A percentile compares a stretch with the other conserved stretches of the same genome.
These are phyloP conservation scores for Verticillium zaregamsianum DNA, from an alignment of 2,329 filamentous ascomycete species.

Conservation along the genomic window DNA sequence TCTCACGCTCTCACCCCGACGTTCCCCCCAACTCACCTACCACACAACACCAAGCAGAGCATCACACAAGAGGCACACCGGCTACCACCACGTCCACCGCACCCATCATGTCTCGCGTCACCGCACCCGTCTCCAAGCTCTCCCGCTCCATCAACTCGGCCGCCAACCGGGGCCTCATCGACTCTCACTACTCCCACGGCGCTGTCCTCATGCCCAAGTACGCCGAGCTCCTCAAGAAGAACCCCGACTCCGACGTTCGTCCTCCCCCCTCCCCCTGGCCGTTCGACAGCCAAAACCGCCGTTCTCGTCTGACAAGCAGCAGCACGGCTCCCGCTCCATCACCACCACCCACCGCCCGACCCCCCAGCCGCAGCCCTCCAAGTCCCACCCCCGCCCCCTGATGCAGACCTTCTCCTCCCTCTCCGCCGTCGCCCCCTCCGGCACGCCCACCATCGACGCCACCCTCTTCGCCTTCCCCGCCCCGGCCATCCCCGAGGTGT, in stretches of 20 bases:
- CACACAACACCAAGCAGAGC: not conserved
- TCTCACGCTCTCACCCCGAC: not conserved
- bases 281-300: not conserved
- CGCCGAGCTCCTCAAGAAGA: slow-evolving; percentile 37
- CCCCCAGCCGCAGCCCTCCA: slow-evolving; percentile 32
- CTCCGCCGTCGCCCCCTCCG: slow-evolving; percentile 25
- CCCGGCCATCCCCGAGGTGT: slow-evolving; percentile 25
- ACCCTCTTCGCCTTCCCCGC: slow-evolving; percentile 46
- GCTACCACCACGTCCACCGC: not conserved
- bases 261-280: not conserved
- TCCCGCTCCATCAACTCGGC: slow-evolving; percentile 40
- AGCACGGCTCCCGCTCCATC: slow-evolving; percentile 33
- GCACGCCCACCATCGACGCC: slow-evolving; percentile 41
- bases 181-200: slow-evolving; percentile 25
- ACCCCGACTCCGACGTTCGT: slow-evolving; percentile 35
- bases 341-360: slow-evolving; percentile 45
- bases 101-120: slow-evolving; percentile 40
- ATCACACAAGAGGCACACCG: slow-evolving; percentile 1
- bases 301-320: slow-evolving; percentile 5
- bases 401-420: slow-evolving; percentile 61
- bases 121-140: slow-evolving; percentile 45
- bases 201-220: slow-evolving; percentile 42
- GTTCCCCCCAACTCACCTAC: not conserved
- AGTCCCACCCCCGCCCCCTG: slow-evolving; percentile 37
- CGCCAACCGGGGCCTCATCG: slow-evolving; percentile 30